Conservation (phyloP, 192 early-diverging fungal genomes). For the Umbelopsis vinacea region DNA sequence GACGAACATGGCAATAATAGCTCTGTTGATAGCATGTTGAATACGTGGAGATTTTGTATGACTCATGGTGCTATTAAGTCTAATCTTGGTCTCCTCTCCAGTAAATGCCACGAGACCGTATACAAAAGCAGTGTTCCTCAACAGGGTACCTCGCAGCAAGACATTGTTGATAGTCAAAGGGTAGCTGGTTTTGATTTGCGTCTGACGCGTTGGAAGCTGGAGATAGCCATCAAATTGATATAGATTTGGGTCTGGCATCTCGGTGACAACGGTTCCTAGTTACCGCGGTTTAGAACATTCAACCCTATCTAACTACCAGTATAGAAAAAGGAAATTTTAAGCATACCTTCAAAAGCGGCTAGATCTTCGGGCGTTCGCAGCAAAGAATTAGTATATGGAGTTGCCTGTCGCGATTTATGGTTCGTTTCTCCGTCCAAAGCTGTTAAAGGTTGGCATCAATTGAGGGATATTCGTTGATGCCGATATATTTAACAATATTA, state of each 20-base stretch:
- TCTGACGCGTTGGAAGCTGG: constrained; percentile 53
- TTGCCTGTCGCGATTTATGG: constrained; percentile 79
- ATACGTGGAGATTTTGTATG: constrained; percentile 76
- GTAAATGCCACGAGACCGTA: constrained; percentile 79
- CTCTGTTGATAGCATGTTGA: constrained; percentile 76
- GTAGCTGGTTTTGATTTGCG: constrained; percentile 46
- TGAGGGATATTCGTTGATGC: neutral
- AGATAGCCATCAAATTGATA: constrained; percentile 87
- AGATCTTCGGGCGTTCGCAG: constrained; percentile 49
- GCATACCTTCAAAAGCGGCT: constrained; percentile 56
- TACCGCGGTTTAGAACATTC: neutral
- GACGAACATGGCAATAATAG: constrained; percentile 72
- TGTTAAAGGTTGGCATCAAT: constrained; percentile 29
- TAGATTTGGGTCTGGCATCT: constrained; percentile 77
- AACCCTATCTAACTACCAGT: too few species aligned
- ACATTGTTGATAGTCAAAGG: constrained; percentile 83
- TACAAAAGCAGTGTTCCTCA: constrained; percentile 82
- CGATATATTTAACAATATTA: neutral
- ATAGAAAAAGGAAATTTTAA: neutral
- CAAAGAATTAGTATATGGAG: constrained; percentile 54
- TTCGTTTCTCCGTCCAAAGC: constrained; percentile 92
- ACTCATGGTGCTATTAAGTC: constrained; percentile 73
- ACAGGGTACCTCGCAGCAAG: constrained; percentile 81
- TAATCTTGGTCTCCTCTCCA: constrained; percentile 71
- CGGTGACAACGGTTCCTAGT: constrained; percentile 54